phyloP scores from a whole-genome alignment of 345 rosid genomes.

The Stellera chamaejasme region DNA sequence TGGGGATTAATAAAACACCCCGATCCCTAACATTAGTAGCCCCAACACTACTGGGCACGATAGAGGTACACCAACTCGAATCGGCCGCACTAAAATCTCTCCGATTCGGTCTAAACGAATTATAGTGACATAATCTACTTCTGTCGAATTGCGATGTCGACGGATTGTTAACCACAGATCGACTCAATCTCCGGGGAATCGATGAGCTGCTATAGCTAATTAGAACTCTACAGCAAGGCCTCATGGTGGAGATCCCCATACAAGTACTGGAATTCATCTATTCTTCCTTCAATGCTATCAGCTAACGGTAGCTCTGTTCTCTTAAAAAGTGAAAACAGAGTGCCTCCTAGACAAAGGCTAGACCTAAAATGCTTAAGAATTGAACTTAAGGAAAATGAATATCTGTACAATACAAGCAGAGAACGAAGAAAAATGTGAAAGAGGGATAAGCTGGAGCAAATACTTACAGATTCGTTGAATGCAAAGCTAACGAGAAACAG shows the following conservation, averaged over 20 bases:
- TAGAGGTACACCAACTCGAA: constrained; percentile 36
- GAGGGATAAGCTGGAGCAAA: not conserved
- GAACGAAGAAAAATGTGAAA: not conserved
- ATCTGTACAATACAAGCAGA: no score
- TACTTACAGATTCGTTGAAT: constrained; percentile 21
- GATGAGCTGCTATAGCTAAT: constrained; percentile 46
- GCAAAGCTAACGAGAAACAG: not conserved
- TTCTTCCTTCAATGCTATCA: not conserved
- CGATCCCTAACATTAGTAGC: constrained; percentile 29
- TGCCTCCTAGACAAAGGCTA: not conserved
- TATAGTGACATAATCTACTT: constrained; percentile 25
- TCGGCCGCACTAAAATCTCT: constrained; percentile 52
- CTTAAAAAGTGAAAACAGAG: constrained; percentile 28
- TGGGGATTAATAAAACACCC: constrained; percentile 74
- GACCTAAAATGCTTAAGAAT: no score
- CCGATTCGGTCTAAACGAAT: constrained; percentile 30
- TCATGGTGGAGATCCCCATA: constrained; percentile 59
- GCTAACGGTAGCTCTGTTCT: constrained; percentile 21
- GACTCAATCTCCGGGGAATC: constrained; percentile 23
- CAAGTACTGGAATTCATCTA: constrained; percentile 49
- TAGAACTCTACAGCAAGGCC: constrained; percentile 69
- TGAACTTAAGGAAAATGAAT: no score
- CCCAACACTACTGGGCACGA: constrained; percentile 10
- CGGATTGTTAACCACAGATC: constrained; percentile 29
- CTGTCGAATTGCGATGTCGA: constrained; percentile 41